phyloP scores from a whole-genome alignment of 331 rosid genomes.

The Ulmus americana region DNA sequence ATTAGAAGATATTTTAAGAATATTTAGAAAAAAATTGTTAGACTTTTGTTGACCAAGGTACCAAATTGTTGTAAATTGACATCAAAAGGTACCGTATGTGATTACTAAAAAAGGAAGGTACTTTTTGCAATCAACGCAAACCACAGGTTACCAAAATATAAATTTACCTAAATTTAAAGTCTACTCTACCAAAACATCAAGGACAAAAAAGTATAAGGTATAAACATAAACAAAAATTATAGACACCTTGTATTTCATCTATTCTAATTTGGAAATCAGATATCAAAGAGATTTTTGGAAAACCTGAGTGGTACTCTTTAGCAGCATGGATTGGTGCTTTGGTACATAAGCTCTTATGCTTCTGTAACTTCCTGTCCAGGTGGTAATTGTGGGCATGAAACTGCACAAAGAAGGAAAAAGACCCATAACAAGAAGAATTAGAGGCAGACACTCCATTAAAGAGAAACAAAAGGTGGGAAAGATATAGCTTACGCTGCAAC shows the following conservation, averaged over 20 bases:
- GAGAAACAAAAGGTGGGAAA: background rate
- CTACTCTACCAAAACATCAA: too few species aligned
- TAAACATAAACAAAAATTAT: too few species aligned
- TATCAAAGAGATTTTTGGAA: background rate
- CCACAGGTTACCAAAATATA: too few species aligned
- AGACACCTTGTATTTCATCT: background rate
- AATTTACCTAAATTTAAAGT: too few species aligned
- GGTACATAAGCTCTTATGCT: conserved; percentile 67
- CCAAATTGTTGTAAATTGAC: too few species aligned
- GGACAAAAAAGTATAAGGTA: too few species aligned
- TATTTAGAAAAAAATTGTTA: too few species aligned
- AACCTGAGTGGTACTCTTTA: conserved; percentile 72
- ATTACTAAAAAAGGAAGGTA: too few species aligned
- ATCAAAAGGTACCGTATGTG: too few species aligned
- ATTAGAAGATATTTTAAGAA: too few species aligned
- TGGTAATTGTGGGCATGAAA: conserved; percentile 61
- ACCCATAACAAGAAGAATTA: background rate
- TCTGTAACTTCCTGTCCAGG: conserved; percentile 83
- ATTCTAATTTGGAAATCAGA: background rate
- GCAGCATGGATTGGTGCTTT: conserved; percentile 66
- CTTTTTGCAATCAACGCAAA: too few species aligned
- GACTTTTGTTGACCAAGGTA: too few species aligned
- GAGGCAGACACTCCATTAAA: background rate
- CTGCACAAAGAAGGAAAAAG: conserved; percentile 33
- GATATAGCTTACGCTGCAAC: conserved; percentile 50